phyloP scores from a whole-genome alignment of 345 rosid genomes.

The Euphorbia peplus region DNA sequence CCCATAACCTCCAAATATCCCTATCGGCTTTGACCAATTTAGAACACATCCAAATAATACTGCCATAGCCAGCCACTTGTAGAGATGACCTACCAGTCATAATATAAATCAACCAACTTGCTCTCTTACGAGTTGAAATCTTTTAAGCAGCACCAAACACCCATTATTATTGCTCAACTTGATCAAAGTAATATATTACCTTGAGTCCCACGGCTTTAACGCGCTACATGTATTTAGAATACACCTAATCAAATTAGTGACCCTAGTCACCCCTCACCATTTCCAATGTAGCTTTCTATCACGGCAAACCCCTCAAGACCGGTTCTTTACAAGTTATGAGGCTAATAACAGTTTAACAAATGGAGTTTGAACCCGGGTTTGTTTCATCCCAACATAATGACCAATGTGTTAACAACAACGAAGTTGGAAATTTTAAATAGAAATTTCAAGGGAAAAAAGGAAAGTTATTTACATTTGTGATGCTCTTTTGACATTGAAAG shows the following conservation, averaged over 20 bases:
- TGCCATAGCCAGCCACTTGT: conserved; percentile 7
- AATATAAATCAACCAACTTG: conserved; percentile 12
- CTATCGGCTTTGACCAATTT: neutral
- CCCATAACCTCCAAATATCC: neutral
- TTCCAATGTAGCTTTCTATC: too few relatives aligned
- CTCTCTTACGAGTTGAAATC: conserved; percentile 3
- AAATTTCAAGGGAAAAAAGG: conserved; percentile 4
- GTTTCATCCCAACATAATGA: conserved; percentile 1
- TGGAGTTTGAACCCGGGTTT: neutral
- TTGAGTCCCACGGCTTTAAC: too few relatives aligned
- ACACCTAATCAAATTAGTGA: too few relatives aligned
- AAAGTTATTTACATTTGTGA: conserved; percentile 59
- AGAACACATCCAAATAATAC: neutral
- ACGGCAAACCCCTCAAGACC: too few relatives aligned
- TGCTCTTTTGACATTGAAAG: conserved; percentile 72
- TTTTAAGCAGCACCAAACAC: conserved; percentile 3
- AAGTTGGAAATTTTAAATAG: neutral
- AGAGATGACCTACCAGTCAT: conserved; percentile 10
- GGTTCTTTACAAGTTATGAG: too few relatives aligned
- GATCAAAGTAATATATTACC: neutral
- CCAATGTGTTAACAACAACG: neutral
- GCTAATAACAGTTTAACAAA: neutral
- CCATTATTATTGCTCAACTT: neutral
- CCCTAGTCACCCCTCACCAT: too few relatives aligned
- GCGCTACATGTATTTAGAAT: too few relatives aligned